Base-by-base conservation (phyloP, 352 stramenopile species). In the Peronospora farinosa region DNA sequence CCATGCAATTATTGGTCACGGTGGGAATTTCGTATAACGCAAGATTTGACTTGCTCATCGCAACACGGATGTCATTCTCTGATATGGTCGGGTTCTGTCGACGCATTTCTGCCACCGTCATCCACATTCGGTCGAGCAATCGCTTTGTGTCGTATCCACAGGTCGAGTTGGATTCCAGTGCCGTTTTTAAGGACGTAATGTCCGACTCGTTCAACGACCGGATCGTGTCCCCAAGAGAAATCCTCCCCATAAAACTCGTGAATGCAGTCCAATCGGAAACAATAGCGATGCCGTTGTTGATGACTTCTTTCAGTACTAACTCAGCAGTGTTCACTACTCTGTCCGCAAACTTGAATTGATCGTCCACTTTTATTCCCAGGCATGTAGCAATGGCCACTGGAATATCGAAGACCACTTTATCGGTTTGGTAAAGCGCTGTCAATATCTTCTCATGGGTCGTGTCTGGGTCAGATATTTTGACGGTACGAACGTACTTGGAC, bases 21-120 rank as follows among this genome's bases (percentile, higher is more conserved):
- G 51, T 67, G 8, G 74, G 72, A 36, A 84, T 70, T 12, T 84
- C 72, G 16, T 76, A 65, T 7, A 81, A 50, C 16, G 73, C 60
- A 13, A 82, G 47, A 16, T 73, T 54, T 25, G 72, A 77, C 40
- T 62, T 46, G 17, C 61, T 65, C 46, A 64, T 57, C 4, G 41
- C 57, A 27, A 64, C 57, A 27, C 57, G 65, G 5, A 65, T 68
- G 16, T 60, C 43, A 30, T 66, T 55, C 30, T 68, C 63, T 8
- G 56, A 68, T 28, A 72, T 72, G 1, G n/a, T 43, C 8, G 58
- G 55, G 38, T 59, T 46, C 9, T 65, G 37, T 46, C 49, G 57
- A 42, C 54, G 58, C 17, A 67, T 17, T 56, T 64, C 61, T 37
- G 47, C 46, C 16, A 71, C 60, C 5, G 49, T 63, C 49, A 67